phyloP scores from a whole-genome alignment of 495 filamentous ascomycete species.

The Lasiosphaeria hispida region DNA sequence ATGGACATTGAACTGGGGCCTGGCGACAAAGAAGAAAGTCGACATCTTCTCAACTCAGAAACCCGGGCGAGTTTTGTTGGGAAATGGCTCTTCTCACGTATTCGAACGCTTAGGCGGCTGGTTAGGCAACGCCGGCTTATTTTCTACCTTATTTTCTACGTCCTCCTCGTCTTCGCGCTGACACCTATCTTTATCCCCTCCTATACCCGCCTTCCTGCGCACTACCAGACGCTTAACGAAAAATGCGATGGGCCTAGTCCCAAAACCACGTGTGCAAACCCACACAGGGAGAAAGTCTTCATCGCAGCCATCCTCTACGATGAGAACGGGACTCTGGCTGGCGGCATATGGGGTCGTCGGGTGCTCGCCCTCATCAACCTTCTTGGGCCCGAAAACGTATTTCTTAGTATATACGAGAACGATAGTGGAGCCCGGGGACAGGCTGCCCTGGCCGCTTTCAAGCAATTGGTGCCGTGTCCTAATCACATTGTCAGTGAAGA shows the following conservation, averaged over 20 bases:
- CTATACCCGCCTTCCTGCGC: constrained; percentile 49
- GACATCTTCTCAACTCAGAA: too few relatives aligned
- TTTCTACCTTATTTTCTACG: too few relatives aligned
- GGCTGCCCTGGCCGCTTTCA: constrained; percentile 42
- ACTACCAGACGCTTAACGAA: constrained; percentile 41
- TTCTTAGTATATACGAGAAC: constrained; percentile 68
- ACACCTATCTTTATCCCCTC: constrained; percentile 58
- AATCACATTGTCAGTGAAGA: constrained; percentile 53
- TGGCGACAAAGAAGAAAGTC: too few relatives aligned
- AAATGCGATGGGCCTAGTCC: constrained; percentile 23
- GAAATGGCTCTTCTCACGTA: too few relatives aligned
- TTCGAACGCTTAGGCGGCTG: too few relatives aligned
- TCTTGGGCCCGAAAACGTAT: constrained; percentile 55
- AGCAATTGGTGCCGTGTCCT: constrained; percentile 42
- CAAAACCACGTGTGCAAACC: constrained; percentile 58
- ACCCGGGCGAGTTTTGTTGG: too few relatives aligned
- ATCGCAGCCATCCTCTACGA: constrained; percentile 77
- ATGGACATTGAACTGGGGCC: too few relatives aligned
- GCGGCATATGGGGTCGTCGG: constrained; percentile 64
- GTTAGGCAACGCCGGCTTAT: too few relatives aligned
- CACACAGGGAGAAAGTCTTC: constrained; percentile 65
- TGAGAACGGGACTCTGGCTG: constrained; percentile 49
- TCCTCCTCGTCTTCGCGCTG: constrained; percentile 33
- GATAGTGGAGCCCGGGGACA: constrained; percentile 52
- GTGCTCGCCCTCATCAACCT: constrained; percentile 62